Evolutionary conservation across 2,329 filamentous ascomycete species (phyloP).

Genomic region (Chalaropsis ovoidea): DNA sequence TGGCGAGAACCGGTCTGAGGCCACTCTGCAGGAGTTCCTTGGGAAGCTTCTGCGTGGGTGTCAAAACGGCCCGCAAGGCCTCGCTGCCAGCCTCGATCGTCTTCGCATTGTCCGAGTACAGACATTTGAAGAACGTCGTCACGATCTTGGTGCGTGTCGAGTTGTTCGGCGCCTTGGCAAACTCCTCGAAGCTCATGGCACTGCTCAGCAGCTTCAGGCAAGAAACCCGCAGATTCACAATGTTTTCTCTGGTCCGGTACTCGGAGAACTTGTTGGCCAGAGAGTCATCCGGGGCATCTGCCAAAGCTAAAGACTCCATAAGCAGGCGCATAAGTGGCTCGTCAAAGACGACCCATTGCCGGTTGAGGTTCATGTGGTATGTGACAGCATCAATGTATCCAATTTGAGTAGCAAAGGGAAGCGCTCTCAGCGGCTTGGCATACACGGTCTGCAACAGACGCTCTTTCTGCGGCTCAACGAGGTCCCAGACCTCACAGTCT

Average conservation of each 20-base stretch:
- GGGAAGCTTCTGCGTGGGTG: constrained; percentile 80
- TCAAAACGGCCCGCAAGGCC: constrained; percentile 76
- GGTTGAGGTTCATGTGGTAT: constrained; percentile 82
- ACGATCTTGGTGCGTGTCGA: constrained; percentile 63
- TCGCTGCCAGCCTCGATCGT: constrained; percentile 91
- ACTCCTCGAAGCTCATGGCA: constrained; percentile 87
- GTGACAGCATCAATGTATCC: constrained; percentile 97
- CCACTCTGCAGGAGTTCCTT: constrained; percentile 94
- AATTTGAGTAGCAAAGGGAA: constrained; percentile 92
- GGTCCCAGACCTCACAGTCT: constrained; percentile 69
- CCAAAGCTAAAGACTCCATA: constrained; percentile 85
- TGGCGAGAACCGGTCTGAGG: constrained; percentile 87
- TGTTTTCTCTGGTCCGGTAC: constrained; percentile 89
- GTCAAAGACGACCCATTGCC: constrained; percentile 82
- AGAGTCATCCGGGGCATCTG: constrained; percentile 88
- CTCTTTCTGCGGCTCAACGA: constrained; percentile 84
- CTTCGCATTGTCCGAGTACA: constrained; percentile 85
- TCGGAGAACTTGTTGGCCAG: constrained; percentile 87
- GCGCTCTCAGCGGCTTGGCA: constrained; percentile 81
- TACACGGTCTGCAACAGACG: constrained; percentile 84
- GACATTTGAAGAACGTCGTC: constrained; percentile 91
- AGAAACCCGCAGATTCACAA: constrained; percentile 81
- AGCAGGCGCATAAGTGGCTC: constrained; percentile 82
- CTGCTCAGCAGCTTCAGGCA: constrained; percentile 89
- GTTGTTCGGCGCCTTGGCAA: constrained; percentile 61